A percentile compares a stretch with the other conserved stretches of the same genome.
Evolutionary conservation across 164 flowering plant genomes (phyloP).

Genomic region (Houttuynia cordata): DNA sequence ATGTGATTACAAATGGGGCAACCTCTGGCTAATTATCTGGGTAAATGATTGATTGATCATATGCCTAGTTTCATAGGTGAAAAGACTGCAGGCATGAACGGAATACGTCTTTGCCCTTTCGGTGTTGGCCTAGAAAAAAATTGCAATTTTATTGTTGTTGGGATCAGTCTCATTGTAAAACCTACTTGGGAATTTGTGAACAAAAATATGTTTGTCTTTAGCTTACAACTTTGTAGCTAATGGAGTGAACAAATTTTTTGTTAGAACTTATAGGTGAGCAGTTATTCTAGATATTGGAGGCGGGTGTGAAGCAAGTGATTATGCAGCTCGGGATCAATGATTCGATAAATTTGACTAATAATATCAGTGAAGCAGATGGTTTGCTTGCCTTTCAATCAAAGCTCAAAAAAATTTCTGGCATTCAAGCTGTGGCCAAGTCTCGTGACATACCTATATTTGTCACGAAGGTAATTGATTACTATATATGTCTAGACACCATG

Average conservation of each 20-base stretch:
- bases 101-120: too few species aligned
- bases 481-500: too few species aligned
- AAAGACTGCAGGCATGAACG: too few species aligned
- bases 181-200: too few species aligned
- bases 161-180: too few species aligned
- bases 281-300: constrained; percentile 66
- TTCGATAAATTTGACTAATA: constrained; percentile 50
- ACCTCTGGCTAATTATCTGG: too few species aligned
- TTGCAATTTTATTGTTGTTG: too few species aligned
- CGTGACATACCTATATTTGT: constrained; percentile 55
- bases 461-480: constrained; percentile 45
- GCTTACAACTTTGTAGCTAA: constrained; percentile 2
- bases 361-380: constrained; percentile 84
- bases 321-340: constrained; percentile 50
- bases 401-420: constrained; percentile 69
- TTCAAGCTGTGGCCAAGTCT: constrained; percentile 78
- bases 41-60: too few species aligned
- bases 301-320: constrained; percentile 55
- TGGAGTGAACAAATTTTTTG: constrained; percentile 3
- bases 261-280: constrained; percentile 31
- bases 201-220: neutral
- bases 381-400: constrained; percentile 74
- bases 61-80: too few species aligned
- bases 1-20: too few species aligned
- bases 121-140: too few species aligned